These are phyloP conservation scores for Trifolium subterraneum DNA, from an alignment of 306 rosid species.

Conservation along the genomic window DNA sequence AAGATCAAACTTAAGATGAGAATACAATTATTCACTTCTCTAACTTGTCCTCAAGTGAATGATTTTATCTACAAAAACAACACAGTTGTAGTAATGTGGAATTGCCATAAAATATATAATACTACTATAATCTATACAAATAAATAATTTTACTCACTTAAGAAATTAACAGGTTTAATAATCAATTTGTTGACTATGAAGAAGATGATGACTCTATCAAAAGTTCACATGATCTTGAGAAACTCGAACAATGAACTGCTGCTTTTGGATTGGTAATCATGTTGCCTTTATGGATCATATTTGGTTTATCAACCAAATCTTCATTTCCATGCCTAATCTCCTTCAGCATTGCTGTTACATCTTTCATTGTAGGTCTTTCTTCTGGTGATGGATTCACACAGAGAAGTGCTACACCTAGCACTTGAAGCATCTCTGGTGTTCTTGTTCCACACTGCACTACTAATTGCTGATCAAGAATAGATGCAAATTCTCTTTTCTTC, in stretches of 20 bases:
- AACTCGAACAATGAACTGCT: slow-evolving; percentile 79
- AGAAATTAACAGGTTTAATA: slow-evolving; percentile 41
- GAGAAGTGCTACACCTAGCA: slow-evolving; percentile 87
- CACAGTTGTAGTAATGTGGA: slow-evolving; percentile 21
- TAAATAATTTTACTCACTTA: slow-evolving; percentile 46
- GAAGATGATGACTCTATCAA: slow-evolving; percentile 68
- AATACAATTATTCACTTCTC: slow-evolving; percentile 29
- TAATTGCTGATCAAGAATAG: slow-evolving; percentile 79
- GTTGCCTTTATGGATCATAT: slow-evolving; percentile 53
- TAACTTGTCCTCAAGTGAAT: slow-evolving; percentile 27
- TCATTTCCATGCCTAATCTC: slow-evolving; percentile 76
- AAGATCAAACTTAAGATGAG: slow-evolving; percentile 24
- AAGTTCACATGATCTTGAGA: slow-evolving; percentile 88
- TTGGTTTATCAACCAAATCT: slow-evolving; percentile 70
- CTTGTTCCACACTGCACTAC: slow-evolving; percentile 76
- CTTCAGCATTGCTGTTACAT: slow-evolving; percentile 86
- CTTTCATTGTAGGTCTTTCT: slow-evolving; percentile 92
- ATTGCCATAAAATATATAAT: slow-evolving; percentile 45
- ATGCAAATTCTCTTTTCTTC: slow-evolving; percentile 57
- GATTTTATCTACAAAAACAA: slow-evolving; percentile 39
- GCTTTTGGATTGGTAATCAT: slow-evolving; percentile 56
- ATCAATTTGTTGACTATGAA: slow-evolving; percentile 46
- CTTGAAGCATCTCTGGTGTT: slow-evolving; percentile 92
- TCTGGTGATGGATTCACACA: slow-evolving; percentile 80
- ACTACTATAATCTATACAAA: slow-evolving; percentile 52